Percentiles rank a stretch among this genome's conserved stretches.
Evolutionary conservation across 2,329 filamentous ascomycete genomes (phyloP).

Genomic region (Scopulariopsis brevicaulis): DNA sequence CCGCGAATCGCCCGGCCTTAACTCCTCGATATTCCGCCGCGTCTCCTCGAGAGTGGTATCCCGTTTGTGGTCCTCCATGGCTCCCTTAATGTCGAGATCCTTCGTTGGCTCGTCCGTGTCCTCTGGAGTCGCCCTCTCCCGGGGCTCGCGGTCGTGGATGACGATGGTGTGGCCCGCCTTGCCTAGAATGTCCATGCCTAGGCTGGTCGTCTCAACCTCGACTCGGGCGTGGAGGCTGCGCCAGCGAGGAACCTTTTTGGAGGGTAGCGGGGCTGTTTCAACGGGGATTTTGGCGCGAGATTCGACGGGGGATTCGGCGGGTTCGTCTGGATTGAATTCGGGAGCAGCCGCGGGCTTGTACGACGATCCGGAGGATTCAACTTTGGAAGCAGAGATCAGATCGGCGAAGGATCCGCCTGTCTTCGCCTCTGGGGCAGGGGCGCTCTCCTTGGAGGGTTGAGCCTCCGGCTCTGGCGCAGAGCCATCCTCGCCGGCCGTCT

Average conservation of each 20-base stretch:
- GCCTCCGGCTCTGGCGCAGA: background rate
- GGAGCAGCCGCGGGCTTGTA: too few species aligned
- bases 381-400: background rate
- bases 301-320: background rate
- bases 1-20: slow-evolving; percentile 28
- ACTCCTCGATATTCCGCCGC: slow-evolving; percentile 32
- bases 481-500: background rate
- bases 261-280: background rate
- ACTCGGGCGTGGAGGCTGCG: background rate
- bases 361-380: too few species aligned
- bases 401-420: background rate
- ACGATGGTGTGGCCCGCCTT: slow-evolving; percentile 31
- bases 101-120: slow-evolving; percentile 3
- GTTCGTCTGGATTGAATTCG: background rate
- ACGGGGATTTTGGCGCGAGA: background rate
- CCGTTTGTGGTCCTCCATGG: slow-evolving; percentile 15
- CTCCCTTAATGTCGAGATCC: slow-evolving; percentile 18
- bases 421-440: background rate
- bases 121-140: slow-evolving; percentile 4
- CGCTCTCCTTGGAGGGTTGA: background rate
- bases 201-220: slow-evolving; percentile 4
- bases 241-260: background rate
- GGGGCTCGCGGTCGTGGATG: slow-evolving; percentile 21
- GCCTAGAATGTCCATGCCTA: slow-evolving; percentile 22
- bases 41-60: slow-evolving; percentile 22